Percentiles rank a stretch among this genome's conserved stretches.
Conservation (phyloP, 495 filamentous ascomycete genomes). For the Chaetomidium leptoderma region DNA sequence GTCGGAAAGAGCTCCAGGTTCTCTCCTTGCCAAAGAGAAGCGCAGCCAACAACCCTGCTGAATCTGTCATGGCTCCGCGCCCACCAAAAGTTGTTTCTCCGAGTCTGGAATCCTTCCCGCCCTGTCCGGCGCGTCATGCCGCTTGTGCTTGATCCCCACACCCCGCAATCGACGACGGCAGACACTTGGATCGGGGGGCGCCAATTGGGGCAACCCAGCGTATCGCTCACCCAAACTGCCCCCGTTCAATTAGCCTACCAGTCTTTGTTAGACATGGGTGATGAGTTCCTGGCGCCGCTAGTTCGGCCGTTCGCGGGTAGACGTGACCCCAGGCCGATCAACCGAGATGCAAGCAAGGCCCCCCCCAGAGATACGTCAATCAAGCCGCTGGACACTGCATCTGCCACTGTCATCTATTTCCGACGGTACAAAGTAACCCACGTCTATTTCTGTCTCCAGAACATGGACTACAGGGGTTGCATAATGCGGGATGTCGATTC, state of each 20-base stretch:
- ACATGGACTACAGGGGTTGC: neutral
- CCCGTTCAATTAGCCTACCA: neutral
- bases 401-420: neutral
- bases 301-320: neutral
- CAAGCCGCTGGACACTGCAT: neutral
- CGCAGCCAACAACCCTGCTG: neutral
- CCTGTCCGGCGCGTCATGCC: slow-evolving; percentile 13
- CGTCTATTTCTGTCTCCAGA: slow-evolving; percentile 2
- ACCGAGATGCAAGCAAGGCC: neutral
- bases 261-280: neutral
- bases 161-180: slow-evolving; percentile 12
- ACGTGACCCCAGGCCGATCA: slow-evolving; percentile 7
- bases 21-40: neutral
- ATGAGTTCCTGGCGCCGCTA: slow-evolving; percentile 1
- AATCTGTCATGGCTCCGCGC: neutral
- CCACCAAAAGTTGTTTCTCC: neutral
- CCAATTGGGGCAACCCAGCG: neutral
- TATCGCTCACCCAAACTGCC: neutral
- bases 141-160: neutral
- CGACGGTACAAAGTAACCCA: slow-evolving; percentile 5
- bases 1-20: neutral
- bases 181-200: neutral
- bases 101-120: slow-evolving; percentile 11
- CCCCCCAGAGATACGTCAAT: neutral
- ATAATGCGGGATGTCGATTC: too few species aligned